phyloP scores from a whole-genome alignment of 148 eudicot species.

The Rheum nobile region DNA sequence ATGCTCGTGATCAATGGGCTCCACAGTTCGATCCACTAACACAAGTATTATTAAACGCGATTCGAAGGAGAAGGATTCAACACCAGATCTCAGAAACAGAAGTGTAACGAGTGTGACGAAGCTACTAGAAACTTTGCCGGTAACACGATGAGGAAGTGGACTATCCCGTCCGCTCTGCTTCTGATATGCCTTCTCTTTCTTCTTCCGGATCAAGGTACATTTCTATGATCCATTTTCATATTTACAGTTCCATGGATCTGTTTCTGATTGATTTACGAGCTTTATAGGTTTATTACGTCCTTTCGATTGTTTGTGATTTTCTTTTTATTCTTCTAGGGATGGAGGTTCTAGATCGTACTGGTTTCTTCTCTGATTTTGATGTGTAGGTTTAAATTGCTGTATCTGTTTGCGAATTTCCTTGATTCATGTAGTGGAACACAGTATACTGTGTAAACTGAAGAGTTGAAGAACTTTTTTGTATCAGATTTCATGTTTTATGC shows the following conservation, averaged over 20 bases:
- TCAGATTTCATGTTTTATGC: background rate
- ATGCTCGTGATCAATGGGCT: constrained; percentile 6
- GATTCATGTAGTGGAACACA: background rate
- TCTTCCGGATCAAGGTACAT: constrained; percentile 82
- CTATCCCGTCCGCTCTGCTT: constrained; percentile 58
- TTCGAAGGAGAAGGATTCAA: background rate
- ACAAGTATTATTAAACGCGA: constrained; percentile 1
- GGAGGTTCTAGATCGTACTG: background rate
- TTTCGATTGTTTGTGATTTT: background rate
- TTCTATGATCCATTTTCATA: background rate
- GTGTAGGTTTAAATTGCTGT: background rate
- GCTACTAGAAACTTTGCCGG: constrained; percentile 11
- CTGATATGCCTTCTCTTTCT: constrained; percentile 70
- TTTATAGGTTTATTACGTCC: background rate
- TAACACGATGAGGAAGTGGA: constrained; percentile 78
- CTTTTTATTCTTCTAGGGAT: background rate
- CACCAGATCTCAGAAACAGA: constrained; percentile 2
- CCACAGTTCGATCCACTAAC: background rate
- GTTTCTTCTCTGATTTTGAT: background rate
- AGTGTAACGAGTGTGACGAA: constrained; percentile 10
- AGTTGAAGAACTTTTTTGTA: background rate
- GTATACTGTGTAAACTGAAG: background rate
- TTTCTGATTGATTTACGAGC: background rate
- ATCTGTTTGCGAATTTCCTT: background rate
- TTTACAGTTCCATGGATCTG: background rate